Base-by-base conservation (phyloP, 371 early-diverging fungal genomes). In the Rhizopus sp. region DNA sequence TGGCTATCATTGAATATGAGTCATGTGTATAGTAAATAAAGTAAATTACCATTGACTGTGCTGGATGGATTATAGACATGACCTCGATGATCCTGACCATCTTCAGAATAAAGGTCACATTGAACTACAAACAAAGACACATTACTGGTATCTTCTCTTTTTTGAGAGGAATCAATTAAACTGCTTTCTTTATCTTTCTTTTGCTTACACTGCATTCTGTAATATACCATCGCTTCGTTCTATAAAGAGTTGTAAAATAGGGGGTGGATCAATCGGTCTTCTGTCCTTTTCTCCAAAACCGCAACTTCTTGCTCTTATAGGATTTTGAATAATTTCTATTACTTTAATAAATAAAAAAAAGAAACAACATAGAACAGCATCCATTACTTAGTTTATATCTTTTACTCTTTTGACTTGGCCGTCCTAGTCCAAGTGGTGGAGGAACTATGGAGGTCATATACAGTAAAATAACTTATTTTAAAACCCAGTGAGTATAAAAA, bases 241-340 rank as follows among this genome's bases (percentile, higher is more conserved):
- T 4, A 77, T 48, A 33, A 69, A 62, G 10, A 88, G 70, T 32
- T 67, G 64, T 17, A 71, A 37, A 42, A 71, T 68, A 31, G 71
- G 71, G 23, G 68, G 71, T 13, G 71, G 71, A 50, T 71, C 71
- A 4, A 71, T 62, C 6, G 71, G 71, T 29, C 71, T 61, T 29
- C 70, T 47, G 37, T 70, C 70, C 42, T 70, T 70, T 35, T 70
- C 67, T 3, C 70, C 70, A 64, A 70, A 70, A 48, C 58, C 62
- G 60, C 88, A 86, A 73, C 87, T 82, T 41, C 88, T 73, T 34
- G 87, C 88, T 48, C 86, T 60, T 31, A 81, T 56, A 40, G 89
- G 88, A 54, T 87, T 77, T 67, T 89, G 88, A 23, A 61, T 45
- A 13, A 67, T 53, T n/a, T 59, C 67, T 67, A 53, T 23, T 41